Percentiles rank a stretch among this genome's conserved stretches.
Evolutionary conservation across 2,329 filamentous ascomycete species (phyloP).

Genomic region (Phaeosphaeria sp.): DNA sequence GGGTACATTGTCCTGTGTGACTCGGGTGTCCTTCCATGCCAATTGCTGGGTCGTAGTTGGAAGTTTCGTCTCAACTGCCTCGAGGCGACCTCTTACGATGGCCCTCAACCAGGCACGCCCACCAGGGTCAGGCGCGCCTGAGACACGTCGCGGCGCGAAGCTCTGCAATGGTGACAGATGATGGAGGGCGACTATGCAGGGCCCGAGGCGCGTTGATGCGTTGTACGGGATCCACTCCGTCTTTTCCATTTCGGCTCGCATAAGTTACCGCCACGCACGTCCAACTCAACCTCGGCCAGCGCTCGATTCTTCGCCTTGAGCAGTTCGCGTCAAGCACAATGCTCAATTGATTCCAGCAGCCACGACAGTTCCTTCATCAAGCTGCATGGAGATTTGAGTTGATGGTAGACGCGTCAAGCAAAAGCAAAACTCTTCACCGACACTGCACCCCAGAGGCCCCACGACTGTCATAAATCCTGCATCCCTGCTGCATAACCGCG

Average conservation of each 20-base stretch:
- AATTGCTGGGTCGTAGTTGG: constrained; percentile 21
- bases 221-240: constrained; percentile 15
- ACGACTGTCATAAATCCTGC: not conserved
- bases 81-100: constrained; percentile 27
- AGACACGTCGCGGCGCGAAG: constrained; percentile 4
- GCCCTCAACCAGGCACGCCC: constrained; percentile 1
- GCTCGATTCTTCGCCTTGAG: not conserved
- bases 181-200: constrained; percentile 17
- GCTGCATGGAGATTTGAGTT: not conserved
- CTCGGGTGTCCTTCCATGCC: constrained; percentile 20
- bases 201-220: constrained; percentile 27
- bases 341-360: not conserved
- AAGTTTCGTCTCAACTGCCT: constrained; percentile 27
- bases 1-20: constrained; percentile 9
- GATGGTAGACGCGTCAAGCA: not conserved
- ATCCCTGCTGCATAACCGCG: constrained; percentile 7
- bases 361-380: not conserved
- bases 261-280: not conserved
- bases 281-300: not conserved
- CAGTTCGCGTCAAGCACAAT: not conserved
- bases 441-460: constrained; percentile 5
- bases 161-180: constrained; percentile 2
- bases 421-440: constrained; percentile 6
- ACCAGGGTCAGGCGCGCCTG: not conserved
- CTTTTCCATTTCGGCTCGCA: constrained; percentile 1